Evolutionary conservation across 2,329 filamentous ascomycete species (phyloP), one percentile per base, ranked within the genome.

Genomic region (Cyphellophora attinorum): DNA sequence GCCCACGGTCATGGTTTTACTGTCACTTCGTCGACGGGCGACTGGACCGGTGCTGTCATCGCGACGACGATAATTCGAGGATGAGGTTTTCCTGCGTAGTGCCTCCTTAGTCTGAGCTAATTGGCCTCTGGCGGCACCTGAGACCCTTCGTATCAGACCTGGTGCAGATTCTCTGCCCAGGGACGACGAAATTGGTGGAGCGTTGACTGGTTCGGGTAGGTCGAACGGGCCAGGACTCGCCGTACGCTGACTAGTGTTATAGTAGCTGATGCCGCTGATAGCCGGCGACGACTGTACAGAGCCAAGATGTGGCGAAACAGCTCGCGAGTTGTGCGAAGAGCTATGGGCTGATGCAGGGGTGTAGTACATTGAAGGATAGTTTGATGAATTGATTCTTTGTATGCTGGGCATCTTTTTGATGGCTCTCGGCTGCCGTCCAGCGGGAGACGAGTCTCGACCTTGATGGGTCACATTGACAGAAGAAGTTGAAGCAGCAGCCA

Each of bases 11-110:
- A 76, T 73, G 45, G 76, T 83, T 58, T 83, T 91, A 64, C 88
- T 94, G 57, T 93, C 86, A 57, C 88, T 95, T 46, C 88, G 78
- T 38, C 85, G 74, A 42, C 89, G 78, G 58, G 93, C 76, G 34
- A 94, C 82, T 2, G 91, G 91, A 0, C 91, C 91, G 16, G 86
- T 80, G 54, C 88, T 95, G 42, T 83, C 79, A 53, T 95, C 86
- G 27, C 88, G 78, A 54, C 81, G 85, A 41, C 79, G 76, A 13
- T 81, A 74, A 29, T 81, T 74, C 1, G 79, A 79, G 3, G 84
- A 86, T 11, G 85, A 93, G 42, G 81, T 79, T 41, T 88, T 74
- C 43, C 86, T 76, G 40, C 79, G 72, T 25, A 54, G 77, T 56
- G 67, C 80, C 61, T 70, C 79, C 13, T 42, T 38, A 11, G 46